A percentile compares a stretch with the other conserved stretches of the same genome.
These are phyloP conservation scores for Flaveria bidentis DNA, from an alignment of 129 eudicot genomes.

Conservation along the genomic window DNA sequence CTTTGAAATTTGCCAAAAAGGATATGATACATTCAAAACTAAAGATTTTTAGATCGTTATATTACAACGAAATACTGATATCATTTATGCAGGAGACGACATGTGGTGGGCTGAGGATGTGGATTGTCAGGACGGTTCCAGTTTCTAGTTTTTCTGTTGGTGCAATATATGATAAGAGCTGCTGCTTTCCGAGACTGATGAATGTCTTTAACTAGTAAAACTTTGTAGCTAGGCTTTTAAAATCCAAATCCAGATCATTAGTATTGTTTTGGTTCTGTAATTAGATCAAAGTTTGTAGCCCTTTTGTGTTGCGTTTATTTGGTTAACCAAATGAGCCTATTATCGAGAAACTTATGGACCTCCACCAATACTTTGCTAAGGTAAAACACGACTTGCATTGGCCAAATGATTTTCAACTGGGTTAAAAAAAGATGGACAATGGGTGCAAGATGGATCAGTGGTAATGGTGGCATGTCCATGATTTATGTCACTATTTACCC, in stretches of 20 bases:
- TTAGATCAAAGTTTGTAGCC: conserved; percentile 21
- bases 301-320: background rate
- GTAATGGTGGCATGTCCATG: no score
- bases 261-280: conserved; percentile 29
- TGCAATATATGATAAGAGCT: conserved; percentile 23
- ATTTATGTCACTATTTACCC: no score
- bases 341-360: no score
- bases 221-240: conserved; percentile 14
- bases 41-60: background rate
- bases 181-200: conserved; percentile 23
- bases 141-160: conserved; percentile 35
- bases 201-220: conserved; percentile 21
- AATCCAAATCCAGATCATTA: conserved; percentile 20
- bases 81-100: conserved; percentile 69
- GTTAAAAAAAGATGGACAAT: no score
- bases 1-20: background rate
- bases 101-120: conserved; percentile 58
- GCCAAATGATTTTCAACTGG: no score
- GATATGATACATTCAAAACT: background rate
- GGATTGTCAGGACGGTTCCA: conserved; percentile 24
- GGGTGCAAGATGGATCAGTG: no score
- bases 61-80: background rate
- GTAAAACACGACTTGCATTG: no score
- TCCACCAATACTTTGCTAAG: no score
- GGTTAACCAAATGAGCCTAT: no score